Evolutionary conservation across 768 basidiomycete genomes (phyloP), one percentile per base, ranked within the genome.

Genomic region (Suillus subalutaceus): DNA sequence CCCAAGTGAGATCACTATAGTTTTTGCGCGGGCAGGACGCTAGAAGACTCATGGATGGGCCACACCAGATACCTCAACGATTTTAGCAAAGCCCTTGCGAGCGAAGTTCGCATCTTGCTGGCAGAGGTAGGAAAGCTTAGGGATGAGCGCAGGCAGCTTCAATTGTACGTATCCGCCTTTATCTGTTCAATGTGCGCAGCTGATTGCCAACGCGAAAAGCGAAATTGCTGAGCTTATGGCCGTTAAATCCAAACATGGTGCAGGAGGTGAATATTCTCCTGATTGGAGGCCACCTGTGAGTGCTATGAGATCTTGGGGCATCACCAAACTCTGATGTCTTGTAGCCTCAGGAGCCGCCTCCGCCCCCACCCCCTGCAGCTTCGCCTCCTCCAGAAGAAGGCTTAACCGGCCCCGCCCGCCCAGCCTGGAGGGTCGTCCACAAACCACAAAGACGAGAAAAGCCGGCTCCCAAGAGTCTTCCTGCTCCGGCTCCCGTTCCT

Each of bases 211-310:
- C 18, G 30, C 59, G 12, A 44, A 60, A 72, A 94, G 93, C 68
- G 93, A 95, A 76, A 92, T 95, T 69, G 88, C 92, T 32, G 91
- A 92, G 74, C 81, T 94, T 66, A 90, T 94, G 90, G 85, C 86
- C 60, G 82, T 93, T 60, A 92, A 92, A 74, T 88, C 92, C 23
- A 94, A 94, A 75, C 90, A 92, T 74, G 89, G 91, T 23, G 84
- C 88, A 2, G 91, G 89, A 44, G 92, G 92, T 30, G 91, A 93
- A 69, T 94, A 89, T 73, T 81, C 87, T 30, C 88, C 90, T 20
- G 88, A 90, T 63, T 94, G 92, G 93, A 79, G 79, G 57, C 89
- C 88, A 26, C 82, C 83, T 71, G 90, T 89, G 69, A 69, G 80
- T 71, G 18, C 26, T 30, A 41, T 59, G 2, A 5, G 18, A 65